Evolutionary conservation across 2,329 filamentous ascomycete genomes (phyloP).

Genomic region (Diaporthe caulivora): DNA sequence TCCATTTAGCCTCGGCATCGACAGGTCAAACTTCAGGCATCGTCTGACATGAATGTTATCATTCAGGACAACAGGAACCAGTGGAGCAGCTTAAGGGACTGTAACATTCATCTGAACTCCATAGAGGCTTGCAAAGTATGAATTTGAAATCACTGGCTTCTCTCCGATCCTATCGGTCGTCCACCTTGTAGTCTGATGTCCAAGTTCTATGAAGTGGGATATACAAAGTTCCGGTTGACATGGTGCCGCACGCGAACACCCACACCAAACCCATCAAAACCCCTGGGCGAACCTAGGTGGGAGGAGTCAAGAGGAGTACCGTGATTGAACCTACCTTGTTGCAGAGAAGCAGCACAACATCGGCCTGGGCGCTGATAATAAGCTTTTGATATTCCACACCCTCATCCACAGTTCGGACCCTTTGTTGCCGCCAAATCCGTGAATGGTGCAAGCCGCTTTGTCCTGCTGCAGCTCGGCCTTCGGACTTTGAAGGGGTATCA

Average conservation of each 20-base stretch:
- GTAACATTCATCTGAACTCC: not conserved
- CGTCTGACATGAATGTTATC: not conserved
- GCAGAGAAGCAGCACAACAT: not conserved
- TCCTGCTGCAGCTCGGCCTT: not conserved
- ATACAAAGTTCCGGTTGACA: not conserved
- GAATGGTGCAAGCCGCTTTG: not conserved
- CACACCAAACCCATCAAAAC: not conserved
- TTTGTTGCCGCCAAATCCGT: not conserved
- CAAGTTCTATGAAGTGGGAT: not conserved
- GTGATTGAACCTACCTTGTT: not conserved
- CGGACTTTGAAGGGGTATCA: not conserved
- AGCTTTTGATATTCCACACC: not conserved
- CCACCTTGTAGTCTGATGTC: not conserved
- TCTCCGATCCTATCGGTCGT: not conserved
- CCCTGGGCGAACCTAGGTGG: conserved; percentile 4
- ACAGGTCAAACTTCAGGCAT: not conserved
- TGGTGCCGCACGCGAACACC: conserved; percentile 4
- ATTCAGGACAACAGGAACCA: conserved; percentile 1
- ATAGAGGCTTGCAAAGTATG: not conserved
- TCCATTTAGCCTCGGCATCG: not conserved
- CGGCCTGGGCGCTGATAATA: not conserved
- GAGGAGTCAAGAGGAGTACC: not conserved
- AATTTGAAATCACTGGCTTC: not conserved
- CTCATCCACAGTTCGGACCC: not conserved
- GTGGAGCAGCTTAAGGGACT: not conserved